phyloP scores from a whole-genome alignment of 176 grass and related monocot genomes.

The Panicum miliaceum region DNA sequence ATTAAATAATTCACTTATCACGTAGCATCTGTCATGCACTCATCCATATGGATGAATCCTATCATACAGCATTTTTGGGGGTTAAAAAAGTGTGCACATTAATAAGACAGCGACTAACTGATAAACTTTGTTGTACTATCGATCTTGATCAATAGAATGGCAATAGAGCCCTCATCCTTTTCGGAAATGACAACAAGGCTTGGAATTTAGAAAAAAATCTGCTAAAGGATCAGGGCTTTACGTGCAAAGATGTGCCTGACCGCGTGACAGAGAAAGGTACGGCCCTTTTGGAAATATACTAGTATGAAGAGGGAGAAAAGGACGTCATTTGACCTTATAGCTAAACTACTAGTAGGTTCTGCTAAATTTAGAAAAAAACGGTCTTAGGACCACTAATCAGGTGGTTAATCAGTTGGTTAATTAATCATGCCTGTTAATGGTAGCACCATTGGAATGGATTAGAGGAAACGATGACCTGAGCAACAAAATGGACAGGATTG shows the following conservation, averaged over 20 bases:
- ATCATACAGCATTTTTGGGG: background rate
- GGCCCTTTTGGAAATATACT: slow-evolving; percentile 23
- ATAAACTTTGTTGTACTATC: slow-evolving; percentile 47
- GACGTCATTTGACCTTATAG: slow-evolving; percentile 28
- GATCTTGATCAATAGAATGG: slow-evolving; percentile 2
- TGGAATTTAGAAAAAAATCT: slow-evolving; percentile 33
- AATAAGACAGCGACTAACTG: slow-evolving; percentile 43
- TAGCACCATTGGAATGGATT: slow-evolving; percentile 11
- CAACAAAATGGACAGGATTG: slow-evolving; percentile 6
- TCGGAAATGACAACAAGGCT: slow-evolving; percentile 31
- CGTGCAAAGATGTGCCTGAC: slow-evolving; percentile 34
- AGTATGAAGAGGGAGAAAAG: background rate
- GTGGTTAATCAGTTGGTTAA: slow-evolving; percentile 26
- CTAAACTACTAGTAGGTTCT: slow-evolving; percentile 20
- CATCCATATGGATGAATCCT: slow-evolving; percentile 40
- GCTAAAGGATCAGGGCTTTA: slow-evolving; percentile 24
- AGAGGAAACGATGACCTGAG: background rate
- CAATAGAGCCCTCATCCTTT: slow-evolving; percentile 6
- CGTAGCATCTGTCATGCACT: background rate
- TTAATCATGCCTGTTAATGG: slow-evolving; percentile 11
- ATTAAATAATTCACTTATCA: slow-evolving; percentile 32
- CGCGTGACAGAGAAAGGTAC: slow-evolving; percentile 43
- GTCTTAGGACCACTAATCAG: slow-evolving; percentile 35
- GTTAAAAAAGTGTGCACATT: slow-evolving; percentile 14
- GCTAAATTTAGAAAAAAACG: slow-evolving; percentile 44